Evolutionary conservation across 495 filamentous ascomycete genomes (phyloP), one percentile per base, ranked within the genome.

Genomic region (Sphaerosporella brunnea): DNA sequence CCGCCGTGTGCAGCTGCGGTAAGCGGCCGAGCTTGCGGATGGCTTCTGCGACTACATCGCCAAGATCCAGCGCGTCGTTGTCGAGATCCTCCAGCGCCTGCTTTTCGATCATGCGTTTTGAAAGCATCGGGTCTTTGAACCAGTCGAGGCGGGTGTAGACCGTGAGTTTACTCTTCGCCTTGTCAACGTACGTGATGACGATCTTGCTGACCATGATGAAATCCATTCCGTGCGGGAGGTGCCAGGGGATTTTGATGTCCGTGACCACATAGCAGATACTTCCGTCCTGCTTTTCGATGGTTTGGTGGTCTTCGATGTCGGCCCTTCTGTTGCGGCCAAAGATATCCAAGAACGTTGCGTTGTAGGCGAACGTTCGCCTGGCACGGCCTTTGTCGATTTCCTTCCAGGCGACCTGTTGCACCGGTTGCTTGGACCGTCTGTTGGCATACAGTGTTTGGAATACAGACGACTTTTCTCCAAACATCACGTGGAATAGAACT

Each of bases 381-480:
- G 86, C 72, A 35, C 77, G 72, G 8, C 74, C 73, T 35, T 75
- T 71, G 41, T 82, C 80, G 2, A 75, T 65, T 36, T 73, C 68
- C 21, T 71, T 66, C 90, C 90, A 97, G 0, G 87, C 82, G 1
- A 80, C 78, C 65, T 94, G 92, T n/a, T 79, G 75, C 54, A 82
- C 76, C 19, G 64, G 73, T 77, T 82, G 72, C 63, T 78, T 73
- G 13, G 84, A 86, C 62, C 77, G 74, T 44, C 84, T 74, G 63
- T 93, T 84, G 54, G 83, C 78, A 56, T 95, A 86, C 18, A 96
- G 69, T 52, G 83, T 77, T 56, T 92, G 87, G 70, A 93, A 96
- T 26, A 97, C 78, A 35, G 84, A 79, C 65, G 82, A 88, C 63
- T 83, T 92, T 61, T 97, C 90, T 23, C 90, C 90, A 56, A 95